These are phyloP conservation scores for Colletotrichum lupini DNA, from an alignment of 2,329 filamentous ascomycete species.

Conservation along the genomic window DNA sequence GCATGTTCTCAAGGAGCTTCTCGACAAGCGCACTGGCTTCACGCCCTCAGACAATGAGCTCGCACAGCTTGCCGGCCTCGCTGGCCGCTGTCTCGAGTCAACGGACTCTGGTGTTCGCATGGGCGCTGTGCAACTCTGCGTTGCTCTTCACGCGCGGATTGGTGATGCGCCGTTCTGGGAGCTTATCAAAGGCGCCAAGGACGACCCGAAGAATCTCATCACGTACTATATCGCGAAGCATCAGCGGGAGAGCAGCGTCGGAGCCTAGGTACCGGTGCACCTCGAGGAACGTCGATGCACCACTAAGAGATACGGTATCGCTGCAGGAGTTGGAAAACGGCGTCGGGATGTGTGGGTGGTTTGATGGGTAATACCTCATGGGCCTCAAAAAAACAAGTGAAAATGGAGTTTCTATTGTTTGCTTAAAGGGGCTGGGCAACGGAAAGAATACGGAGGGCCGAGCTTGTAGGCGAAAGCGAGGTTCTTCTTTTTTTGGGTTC, in stretches of 20 bases:
- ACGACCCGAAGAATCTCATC: conserved; percentile 80
- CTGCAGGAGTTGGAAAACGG: conserved; percentile 4
- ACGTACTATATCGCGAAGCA: conserved; percentile 84
- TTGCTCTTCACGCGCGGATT: conserved; percentile 73
- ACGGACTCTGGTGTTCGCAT: conserved; percentile 73
- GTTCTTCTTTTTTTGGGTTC: conserved; percentile 11
- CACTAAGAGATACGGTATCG: not conserved
- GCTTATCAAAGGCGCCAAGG: conserved; percentile 70
- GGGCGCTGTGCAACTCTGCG: conserved; percentile 84
- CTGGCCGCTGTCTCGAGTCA: conserved; percentile 69
- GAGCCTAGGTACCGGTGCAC: not conserved
- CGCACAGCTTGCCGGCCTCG: conserved; percentile 60
- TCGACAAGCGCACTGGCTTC: conserved; percentile 62
- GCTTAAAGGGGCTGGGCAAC: not conserved
- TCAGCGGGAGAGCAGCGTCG: conserved; percentile 61
- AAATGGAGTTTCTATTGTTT: conserved; percentile 24
- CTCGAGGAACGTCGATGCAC: not conserved
- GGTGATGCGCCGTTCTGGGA: conserved; percentile 76
- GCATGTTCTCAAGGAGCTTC: conserved; percentile 69
- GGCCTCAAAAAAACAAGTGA: not conserved
- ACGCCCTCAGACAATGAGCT: conserved; percentile 63
- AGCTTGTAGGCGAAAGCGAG: conserved; percentile 18
- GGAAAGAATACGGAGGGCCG: conserved; percentile 1
- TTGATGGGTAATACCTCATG: not conserved
- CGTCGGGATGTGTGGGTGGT: not conserved